phyloP scores from a whole-genome alignment of 305 asterid genomes.

The Withania somnifera region DNA sequence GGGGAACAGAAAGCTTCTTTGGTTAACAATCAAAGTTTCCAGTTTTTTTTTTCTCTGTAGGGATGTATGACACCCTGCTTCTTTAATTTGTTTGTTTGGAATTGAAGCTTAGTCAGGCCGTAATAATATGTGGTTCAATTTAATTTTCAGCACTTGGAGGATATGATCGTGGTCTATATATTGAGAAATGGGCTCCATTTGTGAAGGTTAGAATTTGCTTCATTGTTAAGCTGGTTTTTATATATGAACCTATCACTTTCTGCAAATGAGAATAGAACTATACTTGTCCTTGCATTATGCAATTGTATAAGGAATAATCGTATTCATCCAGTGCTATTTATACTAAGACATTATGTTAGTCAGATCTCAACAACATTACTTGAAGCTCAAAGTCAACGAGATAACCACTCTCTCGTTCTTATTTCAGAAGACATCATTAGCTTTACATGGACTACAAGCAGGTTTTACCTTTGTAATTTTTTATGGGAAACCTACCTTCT shows the following conservation, averaged over 20 bases:
- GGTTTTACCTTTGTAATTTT: background rate
- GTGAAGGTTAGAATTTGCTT: slow-evolving; percentile 59
- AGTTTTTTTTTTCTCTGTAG: background rate
- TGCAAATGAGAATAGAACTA: background rate
- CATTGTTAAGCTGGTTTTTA: background rate
- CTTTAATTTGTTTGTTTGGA: background rate
- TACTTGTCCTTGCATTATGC: background rate
- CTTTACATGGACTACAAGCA: background rate
- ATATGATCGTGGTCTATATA: slow-evolving; percentile 70
- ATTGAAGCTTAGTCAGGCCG: background rate
- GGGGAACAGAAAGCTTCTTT: background rate
- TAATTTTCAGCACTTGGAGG: slow-evolving; percentile 82
- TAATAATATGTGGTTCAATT: background rate
- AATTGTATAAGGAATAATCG: background rate
- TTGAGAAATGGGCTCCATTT: slow-evolving; percentile 90
- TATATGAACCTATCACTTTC: background rate
- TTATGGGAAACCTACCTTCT: background rate
- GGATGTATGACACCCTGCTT: background rate
- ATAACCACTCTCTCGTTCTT: background rate
- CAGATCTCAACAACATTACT: background rate
- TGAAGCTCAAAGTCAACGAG: background rate
- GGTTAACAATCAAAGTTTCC: background rate
- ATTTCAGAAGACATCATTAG: background rate
- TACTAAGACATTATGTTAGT: background rate
- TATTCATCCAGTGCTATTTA: background rate